Conservation (phyloP, 1,139 yeast species). For the Tardiomyces digboiensis region DNA sequence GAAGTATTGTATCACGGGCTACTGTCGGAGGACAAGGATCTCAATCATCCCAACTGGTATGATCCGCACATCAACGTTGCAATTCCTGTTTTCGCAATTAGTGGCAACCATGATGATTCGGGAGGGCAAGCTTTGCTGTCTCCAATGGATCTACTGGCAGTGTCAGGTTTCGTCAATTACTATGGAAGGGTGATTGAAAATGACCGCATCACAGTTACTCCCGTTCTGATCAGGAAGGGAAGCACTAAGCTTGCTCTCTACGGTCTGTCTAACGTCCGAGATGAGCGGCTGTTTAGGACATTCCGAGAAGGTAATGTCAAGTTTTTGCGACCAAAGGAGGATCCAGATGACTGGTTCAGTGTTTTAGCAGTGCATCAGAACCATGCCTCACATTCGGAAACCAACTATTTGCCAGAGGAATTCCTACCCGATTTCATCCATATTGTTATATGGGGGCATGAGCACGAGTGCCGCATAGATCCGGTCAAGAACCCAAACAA, state of each 20-base stretch:
- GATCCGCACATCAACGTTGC: constrained; percentile 86
- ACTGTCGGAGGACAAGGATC: constrained; percentile 43
- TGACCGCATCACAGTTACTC: constrained; percentile 67
- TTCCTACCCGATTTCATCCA: constrained; percentile 77
- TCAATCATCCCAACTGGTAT: constrained; percentile 73
- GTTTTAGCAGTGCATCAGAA: constrained; percentile 91
- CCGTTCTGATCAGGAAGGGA: constrained; percentile 77
- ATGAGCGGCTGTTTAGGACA: constrained; percentile 76
- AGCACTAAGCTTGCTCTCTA: constrained; percentile 72
- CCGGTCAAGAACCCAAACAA: constrained; percentile 57
- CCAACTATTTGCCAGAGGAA: constrained; percentile 76
- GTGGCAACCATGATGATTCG: constrained; percentile 97
- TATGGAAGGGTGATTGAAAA: constrained; percentile 78
- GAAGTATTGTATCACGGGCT: constrained; percentile 78
- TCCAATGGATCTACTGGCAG: constrained; percentile 79
- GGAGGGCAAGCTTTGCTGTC: constrained; percentile 83
- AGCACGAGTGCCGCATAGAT: constrained; percentile 84
- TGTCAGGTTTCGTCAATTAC: constrained; percentile 78
- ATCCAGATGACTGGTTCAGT: constrained; percentile 63
- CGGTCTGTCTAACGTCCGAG: constrained; percentile 84
- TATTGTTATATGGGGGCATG: constrained; percentile 94
- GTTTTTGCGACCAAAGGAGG: constrained; percentile 59
- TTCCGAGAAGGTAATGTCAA: constrained; percentile 74
- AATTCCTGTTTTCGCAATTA: constrained; percentile 88
- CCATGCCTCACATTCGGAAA: constrained; percentile 64